Percentiles rank a stretch among this genome's conserved stretches.
Evolutionary conservation across 2,329 filamentous ascomycete genomes (phyloP).

Genomic region (Aspergillus viridinutans): DNA sequence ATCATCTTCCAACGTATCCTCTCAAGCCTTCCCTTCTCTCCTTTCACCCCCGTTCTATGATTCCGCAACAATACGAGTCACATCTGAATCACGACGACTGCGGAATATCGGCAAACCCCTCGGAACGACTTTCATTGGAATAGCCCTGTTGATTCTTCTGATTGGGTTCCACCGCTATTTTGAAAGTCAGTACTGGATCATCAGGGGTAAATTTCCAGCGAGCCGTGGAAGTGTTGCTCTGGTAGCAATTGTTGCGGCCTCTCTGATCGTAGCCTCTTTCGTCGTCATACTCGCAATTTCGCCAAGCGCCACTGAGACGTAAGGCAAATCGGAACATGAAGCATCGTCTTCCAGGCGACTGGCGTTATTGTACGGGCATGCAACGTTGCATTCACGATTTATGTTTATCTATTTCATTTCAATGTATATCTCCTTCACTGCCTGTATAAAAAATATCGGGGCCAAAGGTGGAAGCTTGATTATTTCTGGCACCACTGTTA

Average conservation of each 20-base stretch:
- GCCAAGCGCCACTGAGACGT: conserved; percentile 35
- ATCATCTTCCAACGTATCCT: conserved; percentile 7
- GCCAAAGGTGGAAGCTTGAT: neutral
- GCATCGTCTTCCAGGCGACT: neutral
- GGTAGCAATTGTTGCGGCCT: conserved; percentile 52
- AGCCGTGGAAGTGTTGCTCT: conserved; percentile 58
- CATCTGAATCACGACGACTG: conserved; percentile 26
- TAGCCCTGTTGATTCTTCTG: conserved; percentile 57
- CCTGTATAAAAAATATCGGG: neutral
- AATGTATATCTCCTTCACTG: neutral
- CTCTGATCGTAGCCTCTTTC: conserved; percentile 56
- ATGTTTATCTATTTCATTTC: neutral
- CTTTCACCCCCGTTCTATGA: conserved; percentile 18
- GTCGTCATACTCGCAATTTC: conserved; percentile 57
- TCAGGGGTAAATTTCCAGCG: conserved; percentile 62
- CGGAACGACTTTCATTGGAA: conserved; percentile 62
- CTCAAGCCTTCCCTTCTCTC: conserved; percentile 16
- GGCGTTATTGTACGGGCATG: neutral
- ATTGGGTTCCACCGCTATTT: conserved; percentile 64
- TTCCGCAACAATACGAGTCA: conserved; percentile 13
- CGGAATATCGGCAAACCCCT: conserved; percentile 56
- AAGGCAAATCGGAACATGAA: neutral
- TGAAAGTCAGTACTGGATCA: conserved; percentile 64
- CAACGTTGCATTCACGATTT: neutral
- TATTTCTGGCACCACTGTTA: neutral